Evolutionary conservation across 192 early-diverging fungal species (phyloP).

Genomic region (Umbelopsis ramanniana): DNA sequence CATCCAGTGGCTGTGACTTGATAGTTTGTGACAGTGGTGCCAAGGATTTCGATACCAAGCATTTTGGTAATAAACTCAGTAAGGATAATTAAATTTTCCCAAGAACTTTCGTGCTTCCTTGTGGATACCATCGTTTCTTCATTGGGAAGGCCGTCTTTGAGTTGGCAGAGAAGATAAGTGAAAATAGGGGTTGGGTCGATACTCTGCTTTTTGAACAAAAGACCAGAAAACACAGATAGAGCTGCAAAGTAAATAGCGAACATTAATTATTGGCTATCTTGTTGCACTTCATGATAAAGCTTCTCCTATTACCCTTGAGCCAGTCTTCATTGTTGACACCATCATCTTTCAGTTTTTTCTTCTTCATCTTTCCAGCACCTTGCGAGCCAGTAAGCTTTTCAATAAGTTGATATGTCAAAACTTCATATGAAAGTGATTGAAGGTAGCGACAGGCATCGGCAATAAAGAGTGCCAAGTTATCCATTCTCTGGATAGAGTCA

Average conservation of each 20-base stretch:
- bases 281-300: too few relatives aligned
- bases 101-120: slow-evolving; percentile 41
- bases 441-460: slow-evolving; percentile 82
- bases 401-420: slow-evolving; percentile 68
- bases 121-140: slow-evolving; percentile 1
- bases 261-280: background rate
- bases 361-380: slow-evolving; percentile 39
- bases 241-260: slow-evolving; percentile 17
- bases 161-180: slow-evolving; percentile 66
- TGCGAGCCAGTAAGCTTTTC: slow-evolving; percentile 63
- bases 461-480: slow-evolving; percentile 73
- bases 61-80: slow-evolving; percentile 74
- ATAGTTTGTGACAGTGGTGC: slow-evolving; percentile 55
- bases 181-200: slow-evolving; percentile 71
- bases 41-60: slow-evolving; percentile 66
- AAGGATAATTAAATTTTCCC: slow-evolving; percentile 66
- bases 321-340: slow-evolving; percentile 64
- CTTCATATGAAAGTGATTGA: slow-evolving; percentile 74
- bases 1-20: slow-evolving; percentile 71
- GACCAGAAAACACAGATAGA: slow-evolving; percentile 67
- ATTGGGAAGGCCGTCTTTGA: slow-evolving; percentile 38
- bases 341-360: slow-evolving; percentile 64
- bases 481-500: slow-evolving; percentile 70
- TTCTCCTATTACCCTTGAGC: slow-evolving; percentile 52
- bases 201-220: slow-evolving; percentile 58